Evolutionary conservation across 192 early-diverging fungal species (phyloP).

Genomic region (Coemansia asiatica): DNA sequence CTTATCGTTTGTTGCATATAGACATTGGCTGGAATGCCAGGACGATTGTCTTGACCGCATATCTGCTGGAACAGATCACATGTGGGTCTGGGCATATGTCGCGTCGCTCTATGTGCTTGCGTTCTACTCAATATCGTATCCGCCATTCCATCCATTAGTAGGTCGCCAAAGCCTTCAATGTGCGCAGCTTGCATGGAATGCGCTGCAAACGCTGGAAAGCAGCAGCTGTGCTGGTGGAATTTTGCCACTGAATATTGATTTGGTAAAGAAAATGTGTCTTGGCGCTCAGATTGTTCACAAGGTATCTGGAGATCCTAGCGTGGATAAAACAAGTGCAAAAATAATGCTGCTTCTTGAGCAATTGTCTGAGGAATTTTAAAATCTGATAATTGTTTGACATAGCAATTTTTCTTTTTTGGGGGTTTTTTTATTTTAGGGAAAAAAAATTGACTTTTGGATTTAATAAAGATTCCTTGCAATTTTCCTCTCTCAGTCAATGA

Average conservation of each 20-base stretch:
- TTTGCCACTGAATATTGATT: background rate
- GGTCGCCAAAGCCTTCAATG: conserved; percentile 37
- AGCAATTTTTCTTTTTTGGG: too few relatives aligned
- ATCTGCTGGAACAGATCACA: background rate
- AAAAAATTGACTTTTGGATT: too few relatives aligned
- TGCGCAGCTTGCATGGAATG: conserved; percentile 16
- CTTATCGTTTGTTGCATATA: conserved; percentile 44
- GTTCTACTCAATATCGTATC: conserved; percentile 29
- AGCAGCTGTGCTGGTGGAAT: background rate
- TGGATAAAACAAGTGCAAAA: background rate
- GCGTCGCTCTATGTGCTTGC: conserved; percentile 40
- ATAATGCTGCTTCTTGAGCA: background rate
- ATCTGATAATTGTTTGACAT: too few relatives aligned
- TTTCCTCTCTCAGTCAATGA: too few relatives aligned
- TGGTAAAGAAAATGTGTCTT: background rate
- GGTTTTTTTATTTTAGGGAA: too few relatives aligned
- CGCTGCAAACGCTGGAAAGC: background rate
- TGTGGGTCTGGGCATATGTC: conserved; percentile 21
- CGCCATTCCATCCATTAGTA: conserved; percentile 24
- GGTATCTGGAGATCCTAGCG: background rate
- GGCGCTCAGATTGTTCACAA: background rate
- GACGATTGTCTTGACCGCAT: conserved; percentile 40
- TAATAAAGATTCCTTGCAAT: too few relatives aligned
- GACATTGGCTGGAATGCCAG: conserved; percentile 49
- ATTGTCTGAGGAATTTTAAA: background rate